Base-by-base conservation (phyloP, 2,329 filamentous ascomycete genomes). In the Alternaria rosae region DNA sequence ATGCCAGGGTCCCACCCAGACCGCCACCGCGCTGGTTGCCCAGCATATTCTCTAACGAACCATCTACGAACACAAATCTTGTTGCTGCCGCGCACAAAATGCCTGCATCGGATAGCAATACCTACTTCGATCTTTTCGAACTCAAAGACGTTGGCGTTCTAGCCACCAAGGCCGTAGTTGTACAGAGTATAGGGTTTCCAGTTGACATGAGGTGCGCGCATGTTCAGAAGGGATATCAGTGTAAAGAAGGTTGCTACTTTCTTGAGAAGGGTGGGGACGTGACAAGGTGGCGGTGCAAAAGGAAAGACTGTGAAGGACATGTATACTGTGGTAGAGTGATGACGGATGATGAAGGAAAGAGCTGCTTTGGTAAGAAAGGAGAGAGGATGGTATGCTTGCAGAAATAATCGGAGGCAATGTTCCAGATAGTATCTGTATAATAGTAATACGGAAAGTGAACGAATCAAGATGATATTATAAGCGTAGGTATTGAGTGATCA, bases 321-420 rank as follows among this genome's bases (percentile, higher is more conserved):
- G 69, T 71, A 6, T 75, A 71, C 51, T 52, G 44, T 9, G 72
- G 64, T 2, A 20, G 23, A 11, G 67, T 76, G 4, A 58, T 58
- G 52, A 54, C 45, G 30, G 56, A 69, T 25, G 57, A 57, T 1
- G 15, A 64, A 3, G 67, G 64, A 5, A 44, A 44, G 17, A 63
- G 56, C 23, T 77, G 75, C 57, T 77, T 77, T 65, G 74, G 75
- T 10, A 68, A 72, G 61, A 73, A 70, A 45, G 71, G 72, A 3
- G 26, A 65, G 62, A 69, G 73, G 35, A 62, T 76, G 68, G 72
- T 74, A 6, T 61, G 57, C 41, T 15, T 60, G 15, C 6, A 25
- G n/a, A 23, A 21, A 12, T 21, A 7, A 17, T 5, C 2, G 28
- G 21, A 17, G 23, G 6, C 6, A 32, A 26, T 30, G 10, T 12